Base-by-base conservation (phyloP, 1,284 basidiomycete genomes). In the Puccinia horiana region DNA sequence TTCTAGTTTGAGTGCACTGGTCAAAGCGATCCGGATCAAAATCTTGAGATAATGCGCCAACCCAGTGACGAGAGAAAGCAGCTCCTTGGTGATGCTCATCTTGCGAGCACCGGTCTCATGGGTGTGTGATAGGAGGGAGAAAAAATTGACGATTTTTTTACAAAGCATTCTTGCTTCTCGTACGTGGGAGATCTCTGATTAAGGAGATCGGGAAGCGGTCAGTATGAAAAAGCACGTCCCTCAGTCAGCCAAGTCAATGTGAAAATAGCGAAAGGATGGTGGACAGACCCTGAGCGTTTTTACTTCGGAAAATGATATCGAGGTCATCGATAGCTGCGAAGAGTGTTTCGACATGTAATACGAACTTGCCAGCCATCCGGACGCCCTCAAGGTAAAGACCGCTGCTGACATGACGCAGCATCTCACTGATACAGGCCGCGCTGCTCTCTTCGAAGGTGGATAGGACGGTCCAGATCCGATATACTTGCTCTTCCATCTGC, bases 31-130 rank as follows among this genome's bases (percentile, higher is more conserved):
- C 73, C 96, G 93, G 85, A 99, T 99, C 78, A 99, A 91, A 87
- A 99, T 98, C 89, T 99, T 99, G 87, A 99, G 92, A 88, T 99
- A 99, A 88, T 99, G 96, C 4, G 96, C 96, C 42, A 99, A 90
- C 49, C 97, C 96, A 0, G 97, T 99, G 81, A 99, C 96, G 72
- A 99, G 92, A n/a, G 95, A 94, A 49, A 99, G 91, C 11, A 99
- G 89, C 85, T 99, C 96, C 88, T 98, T 94, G 26, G 96, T 98
- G 92, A 98, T 97, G 83, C 93, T 93, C 92, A 95, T 94, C 85
- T 94, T 89, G 80, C 93, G 91, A 14, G 93, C 91, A 54, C 93
- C 94, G 0, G 93, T 94, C 87, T 96, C 94, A 88, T 96, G 95
- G 20, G 94, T 95, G 87, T 97, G 95, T n/a, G 95, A 96, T 70